Base-by-base conservation (phyloP, 305 asterid genomes). In the Plantago coronopus region DNA sequence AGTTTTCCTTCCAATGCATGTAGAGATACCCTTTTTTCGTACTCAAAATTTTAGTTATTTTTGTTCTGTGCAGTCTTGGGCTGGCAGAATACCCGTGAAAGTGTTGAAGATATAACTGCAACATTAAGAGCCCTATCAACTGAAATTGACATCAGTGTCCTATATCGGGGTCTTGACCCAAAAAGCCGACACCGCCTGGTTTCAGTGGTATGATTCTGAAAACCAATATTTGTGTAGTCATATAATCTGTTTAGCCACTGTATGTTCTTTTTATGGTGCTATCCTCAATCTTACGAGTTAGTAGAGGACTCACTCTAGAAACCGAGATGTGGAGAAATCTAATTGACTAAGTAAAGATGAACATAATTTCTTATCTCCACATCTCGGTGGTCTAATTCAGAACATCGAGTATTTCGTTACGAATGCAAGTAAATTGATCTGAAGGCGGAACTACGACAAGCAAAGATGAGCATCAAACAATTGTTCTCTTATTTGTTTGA, bases 21-120 rank as follows among this genome's bases (percentile, higher is more conserved):
- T 6, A 8, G 40, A 34, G 40, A 34, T 7, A 9, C 1, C 12
- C 67, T 19, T 34, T 34, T 13, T 8, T 17, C 27, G 38, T n/a
- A 27, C 29, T 65, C 22, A 53, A 20, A 17, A 17, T 54, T 25
- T 57, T 72, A 54, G 68, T 49, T 45, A 31, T 61, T 49, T 42
- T 53, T 17, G n/a, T 16, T 25, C 61, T 62, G 25, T 68, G 57
- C 42, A 91, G 98, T 86, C 65, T 61, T 91, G 73, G 96, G 96
- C n/a, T 91, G 98, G 96, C 96, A 91, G 76, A 84, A 88, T 77
- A 82, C 90, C 17, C 61, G 95, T 47, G 98, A 91, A 80, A 78
- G 79, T 67, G 86, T 81, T 63, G 93, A 76, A 54, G 95, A 86
- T 74, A 91, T 91, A 72, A 81, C 17, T 61, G 83, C 81, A 37